These are phyloP conservation scores for Colletotrichum cereale DNA, from an alignment of 2,329 filamentous ascomycete species.

Conservation along the genomic window DNA sequence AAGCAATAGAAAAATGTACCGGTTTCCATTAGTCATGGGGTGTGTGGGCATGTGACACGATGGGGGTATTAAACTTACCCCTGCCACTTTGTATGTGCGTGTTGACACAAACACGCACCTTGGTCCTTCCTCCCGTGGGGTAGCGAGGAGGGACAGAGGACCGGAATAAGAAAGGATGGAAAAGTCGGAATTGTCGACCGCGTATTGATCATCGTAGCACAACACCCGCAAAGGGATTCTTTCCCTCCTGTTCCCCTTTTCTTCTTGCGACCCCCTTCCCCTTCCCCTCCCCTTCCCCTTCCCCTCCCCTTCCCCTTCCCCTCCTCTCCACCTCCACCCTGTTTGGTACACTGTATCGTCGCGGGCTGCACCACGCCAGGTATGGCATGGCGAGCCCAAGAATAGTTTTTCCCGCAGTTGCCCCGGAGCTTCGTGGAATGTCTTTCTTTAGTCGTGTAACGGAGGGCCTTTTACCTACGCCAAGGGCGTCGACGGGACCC, in stretches of 20 bases:
- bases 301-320: not conserved
- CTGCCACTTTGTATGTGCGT: not conserved
- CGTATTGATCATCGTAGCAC: slow-evolving; percentile 13
- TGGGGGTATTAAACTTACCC: no score
- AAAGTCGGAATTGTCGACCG: slow-evolving; percentile 6
- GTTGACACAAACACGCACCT: slow-evolving; percentile 2
- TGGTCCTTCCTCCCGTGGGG: slow-evolving; percentile 12
- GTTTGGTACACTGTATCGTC: not conserved
- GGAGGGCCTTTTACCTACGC: no score
- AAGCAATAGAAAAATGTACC: no score
- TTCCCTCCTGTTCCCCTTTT: slow-evolving; percentile 2
- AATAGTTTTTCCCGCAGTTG: not conserved
- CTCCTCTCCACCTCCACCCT: not conserved
- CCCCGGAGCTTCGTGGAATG: slow-evolving; percentile 32
- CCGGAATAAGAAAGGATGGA: not conserved
- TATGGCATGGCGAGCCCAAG: not conserved
- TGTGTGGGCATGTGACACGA: not conserved
- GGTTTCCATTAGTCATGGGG: no score
- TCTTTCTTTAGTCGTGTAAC: not conserved
- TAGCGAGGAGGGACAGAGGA: not conserved
- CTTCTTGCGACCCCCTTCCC: not conserved
- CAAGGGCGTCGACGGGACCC: not conserved
- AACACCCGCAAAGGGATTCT: not conserved
- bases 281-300: no score
- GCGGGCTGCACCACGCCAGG: not conserved